Conservation (phyloP, 2,329 filamentous ascomycete species). For the Macrophomina phaseolina region DNA sequence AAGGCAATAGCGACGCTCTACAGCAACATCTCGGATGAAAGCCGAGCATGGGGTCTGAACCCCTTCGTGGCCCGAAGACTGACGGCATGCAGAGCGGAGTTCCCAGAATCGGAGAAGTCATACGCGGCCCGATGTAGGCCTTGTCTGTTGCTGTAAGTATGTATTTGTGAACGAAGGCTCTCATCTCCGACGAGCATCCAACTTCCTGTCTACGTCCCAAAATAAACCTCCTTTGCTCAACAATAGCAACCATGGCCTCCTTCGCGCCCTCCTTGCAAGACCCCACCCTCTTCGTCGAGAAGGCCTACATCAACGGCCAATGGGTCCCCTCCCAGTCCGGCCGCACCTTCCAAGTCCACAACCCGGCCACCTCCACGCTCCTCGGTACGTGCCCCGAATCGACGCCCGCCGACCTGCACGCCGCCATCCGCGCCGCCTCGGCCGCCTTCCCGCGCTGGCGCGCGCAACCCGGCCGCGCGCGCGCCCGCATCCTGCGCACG, state of each 20-base stretch:
- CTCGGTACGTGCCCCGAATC: constrained; percentile 5
- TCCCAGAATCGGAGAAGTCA: not conserved
- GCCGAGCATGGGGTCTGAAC: too few relatives aligned
- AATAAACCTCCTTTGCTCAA: too few relatives aligned
- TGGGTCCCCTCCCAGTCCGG: constrained; percentile 20
- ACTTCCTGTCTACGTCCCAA: too few relatives aligned
- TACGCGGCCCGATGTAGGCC: too few relatives aligned
- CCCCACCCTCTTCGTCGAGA: constrained; percentile 16
- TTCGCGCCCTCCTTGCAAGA: constrained; percentile 5
- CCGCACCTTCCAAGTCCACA: not conserved
- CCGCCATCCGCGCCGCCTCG: constrained; percentile 1
- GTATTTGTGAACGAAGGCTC: too few relatives aligned
- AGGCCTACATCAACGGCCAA: constrained; percentile 27
- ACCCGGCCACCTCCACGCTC: not conserved
- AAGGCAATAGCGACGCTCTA: too few relatives aligned
- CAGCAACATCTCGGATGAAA: too few relatives aligned
- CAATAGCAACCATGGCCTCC: constrained; percentile 19
- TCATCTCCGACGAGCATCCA: not conserved
- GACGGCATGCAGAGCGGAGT: too few relatives aligned
- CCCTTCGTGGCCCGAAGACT: too few relatives aligned
- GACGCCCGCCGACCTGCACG: not conserved
- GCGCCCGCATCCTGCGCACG: not conserved
- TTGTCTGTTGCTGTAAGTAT: too few relatives aligned
- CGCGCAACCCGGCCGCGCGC: not conserved
- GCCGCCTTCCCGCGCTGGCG: constrained; percentile 4